Base-by-base conservation (phyloP, 106 monocot genomes). In the Apostasia ramifera region DNA sequence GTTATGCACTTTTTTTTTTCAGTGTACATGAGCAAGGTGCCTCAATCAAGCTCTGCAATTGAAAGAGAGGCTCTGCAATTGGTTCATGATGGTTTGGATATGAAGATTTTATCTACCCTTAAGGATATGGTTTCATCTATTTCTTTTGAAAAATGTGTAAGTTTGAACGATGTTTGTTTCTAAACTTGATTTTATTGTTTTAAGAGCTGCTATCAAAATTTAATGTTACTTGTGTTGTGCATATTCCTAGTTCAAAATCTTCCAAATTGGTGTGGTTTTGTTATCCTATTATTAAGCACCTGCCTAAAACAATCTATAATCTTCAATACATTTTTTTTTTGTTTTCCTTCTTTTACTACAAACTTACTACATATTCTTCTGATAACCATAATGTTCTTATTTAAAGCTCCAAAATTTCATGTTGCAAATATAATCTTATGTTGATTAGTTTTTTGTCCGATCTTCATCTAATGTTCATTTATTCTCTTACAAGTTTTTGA, bases 31-130 rank as follows among this genome's bases (percentile, higher is more conserved):
- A 75, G 26, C 53, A 74, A 73, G 49, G 56, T 12, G n/a, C 81
- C 83, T 66, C 47, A 47, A 62, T 69, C 70, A 54, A 57, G 47
- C 67, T 65, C 77, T 77, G 53, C 51, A 49, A 47, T 85, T 41
- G 55, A 68, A 26, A 52, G 37, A 44, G 82, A 85, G 82, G 89
- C 85, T 58, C 67, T 78, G 55, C 64, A 73, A 44, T 77, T 98
- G 58, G 75, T 98, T 83, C 59, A 78, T 54, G 85, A 81, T 74
- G 86, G 84, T 37, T 63, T 98, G 70, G 89, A 98, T 67, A 77
- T 41, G 63, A 98, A 81, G 46, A 65, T 98, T 60, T 47, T 85
- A 12, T 63, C 77, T 10, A 55, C 75, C 38, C 59, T 92, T 40
- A 48, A 77, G 39, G 73, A 81, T 68, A 57, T 87, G 39, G 65